Evolutionary conservation across 768 basidiomycete genomes (phyloP), one percentile per base, ranked within the genome.

Genomic region (Postia placenta): DNA sequence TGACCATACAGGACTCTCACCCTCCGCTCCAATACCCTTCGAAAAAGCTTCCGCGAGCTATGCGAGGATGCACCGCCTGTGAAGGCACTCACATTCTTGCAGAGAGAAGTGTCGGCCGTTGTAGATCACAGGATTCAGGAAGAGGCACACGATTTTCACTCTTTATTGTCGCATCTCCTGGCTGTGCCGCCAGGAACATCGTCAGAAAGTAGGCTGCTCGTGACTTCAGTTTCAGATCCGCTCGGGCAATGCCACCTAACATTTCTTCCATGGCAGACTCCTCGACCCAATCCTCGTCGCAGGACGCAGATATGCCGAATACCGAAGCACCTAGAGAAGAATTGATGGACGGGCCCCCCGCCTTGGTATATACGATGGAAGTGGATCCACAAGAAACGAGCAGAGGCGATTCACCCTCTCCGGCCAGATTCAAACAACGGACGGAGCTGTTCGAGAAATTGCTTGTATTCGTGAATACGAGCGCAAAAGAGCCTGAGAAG

Each of bases 11-110:
- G n/a, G n/a, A n/a, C n/a, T n/a, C n/a, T n/a, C n/a, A n/a, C n/a
- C n/a, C n/a, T n/a, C n/a, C n/a, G n/a, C n/a, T n/a, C n/a, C n/a
- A n/a, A n/a, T n/a, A n/a, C n/a, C n/a, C n/a, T n/a, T n/a, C n/a
- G n/a, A n/a, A n/a, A n/a, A n/a, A 91, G 88, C 56, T 91, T 90
- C 67, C 79, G 83, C n/a, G 88, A 92, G 59, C 81, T 89, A 75
- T 87, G 86, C 58, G 79, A 81, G 62, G 78, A 80, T 39, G 70
- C 65, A 14, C 64, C 80, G 1, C 70, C 79, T 0, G 73, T 85
- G 20, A 77, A 81, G 57, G 85, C 89, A 0, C 72, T 92, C 35
- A 74, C 69, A 12, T 91, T 88, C 66, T 67, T 92, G 27, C 83
- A 84, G 62, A 79, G 71, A 0, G 74, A 83, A 42, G 84, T 92